Evolutionary conservation across 148 eudicot species (phyloP).

Genomic region (Mesembryanthemum crystallinum): DNA sequence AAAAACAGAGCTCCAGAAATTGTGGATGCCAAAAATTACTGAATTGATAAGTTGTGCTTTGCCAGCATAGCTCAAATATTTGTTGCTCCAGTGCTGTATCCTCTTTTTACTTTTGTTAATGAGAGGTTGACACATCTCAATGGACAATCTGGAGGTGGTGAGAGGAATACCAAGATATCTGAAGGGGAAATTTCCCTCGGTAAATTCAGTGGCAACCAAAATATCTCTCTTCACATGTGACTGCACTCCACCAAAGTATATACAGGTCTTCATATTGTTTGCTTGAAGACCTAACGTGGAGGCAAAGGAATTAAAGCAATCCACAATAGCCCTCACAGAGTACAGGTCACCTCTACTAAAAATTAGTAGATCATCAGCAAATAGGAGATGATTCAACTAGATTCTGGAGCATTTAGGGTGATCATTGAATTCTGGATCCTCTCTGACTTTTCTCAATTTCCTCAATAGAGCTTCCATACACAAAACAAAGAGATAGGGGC

Average conservation of each 20-base stretch:
- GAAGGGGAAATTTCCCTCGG: neutral
- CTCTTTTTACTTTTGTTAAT: neutral
- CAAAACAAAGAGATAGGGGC: neutral
- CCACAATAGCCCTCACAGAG: neutral
- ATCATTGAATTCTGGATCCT: too few relatives aligned
- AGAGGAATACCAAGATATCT: neutral
- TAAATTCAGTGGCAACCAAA: neutral
- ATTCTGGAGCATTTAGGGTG: neutral
- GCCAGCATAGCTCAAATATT: neutral
- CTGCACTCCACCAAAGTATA: neutral
- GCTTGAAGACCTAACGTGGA: neutral
- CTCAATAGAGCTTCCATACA: neutral
- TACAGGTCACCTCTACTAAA: neutral
- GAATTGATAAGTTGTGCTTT: neutral
- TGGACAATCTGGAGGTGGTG: neutral
- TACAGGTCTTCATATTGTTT: neutral
- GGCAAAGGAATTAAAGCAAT: neutral
- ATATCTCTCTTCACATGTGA: neutral
- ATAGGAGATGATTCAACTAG: neutral
- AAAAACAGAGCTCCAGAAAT: neutral
- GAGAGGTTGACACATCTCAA: neutral
- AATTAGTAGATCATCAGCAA: neutral
- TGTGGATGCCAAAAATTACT: neutral
- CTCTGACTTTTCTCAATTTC: neutral
- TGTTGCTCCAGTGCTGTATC: neutral